Evolutionary conservation across 352 stramenopile species (phyloP), one percentile per base, ranked within the genome.

Genomic region (Globisporangium recalcitrans): DNA sequence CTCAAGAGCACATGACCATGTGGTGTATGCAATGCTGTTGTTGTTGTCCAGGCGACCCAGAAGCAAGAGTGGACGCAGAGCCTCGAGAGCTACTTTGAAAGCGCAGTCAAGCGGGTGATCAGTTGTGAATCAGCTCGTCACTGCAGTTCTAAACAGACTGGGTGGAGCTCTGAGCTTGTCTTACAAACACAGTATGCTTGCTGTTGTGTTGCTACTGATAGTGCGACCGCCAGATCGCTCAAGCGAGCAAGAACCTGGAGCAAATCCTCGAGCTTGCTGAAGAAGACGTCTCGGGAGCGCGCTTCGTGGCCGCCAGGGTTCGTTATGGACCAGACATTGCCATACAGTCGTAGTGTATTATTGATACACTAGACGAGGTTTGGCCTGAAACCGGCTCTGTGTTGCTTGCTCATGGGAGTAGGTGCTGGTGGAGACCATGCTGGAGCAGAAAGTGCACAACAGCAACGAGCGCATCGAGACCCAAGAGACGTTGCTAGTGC

Each of bases 381-480:
- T 58, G n/a, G 47, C 11, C 1, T 44, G n/a, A 21, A n/a, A 3
- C 9, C 16, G 36, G 3, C 24, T 40, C 22, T n/a, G n/a, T n/a
- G n/a, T 48, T 14, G 19, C 7, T 16, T 21, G 16, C 16, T 22
- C 4, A 2, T 6, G 26, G 16, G 49, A 1, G 42, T 51, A 85
- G 77, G 80, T 78, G 49, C 67, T 92, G 1, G 70, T 92, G 9
- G 67, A 84, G 52, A 64, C 64, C 7, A 77, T 85, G 59, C 65
- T 89, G 4, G 72, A 88, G 38, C 80, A 92, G 51, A 88, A 88
- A 64, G 38, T 87, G 27, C 38, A 63, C 46, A 80, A 86, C 52
- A 67, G 58, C 31, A 82, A 81, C 44, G 71, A 76, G 19, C 67
- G 60, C 22, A 68, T 77, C 10, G 49, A 46, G 21, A 19, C 77